These are phyloP conservation scores for Prunus kanzakura DNA, from an alignment of 306 rosid genomes.

Conservation along the genomic window DNA sequence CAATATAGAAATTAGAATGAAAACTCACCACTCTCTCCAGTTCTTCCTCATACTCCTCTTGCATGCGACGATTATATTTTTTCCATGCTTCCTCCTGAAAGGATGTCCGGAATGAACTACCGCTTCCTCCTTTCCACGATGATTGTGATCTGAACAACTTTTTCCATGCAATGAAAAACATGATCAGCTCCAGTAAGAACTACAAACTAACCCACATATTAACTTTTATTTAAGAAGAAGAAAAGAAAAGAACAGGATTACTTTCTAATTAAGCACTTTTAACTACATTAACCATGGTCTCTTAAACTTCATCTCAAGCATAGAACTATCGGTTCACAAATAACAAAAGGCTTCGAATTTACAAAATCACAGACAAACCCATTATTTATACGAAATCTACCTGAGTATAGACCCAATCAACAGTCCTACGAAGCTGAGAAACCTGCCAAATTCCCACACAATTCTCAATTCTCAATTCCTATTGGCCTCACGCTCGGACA, in stretches of 20 bases:
- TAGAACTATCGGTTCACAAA: background rate
- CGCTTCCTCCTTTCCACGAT: conserved; percentile 51
- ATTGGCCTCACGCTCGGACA: background rate
- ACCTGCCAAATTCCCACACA: conserved; percentile 55
- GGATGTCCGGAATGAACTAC: conserved; percentile 55
- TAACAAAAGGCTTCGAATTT: background rate
- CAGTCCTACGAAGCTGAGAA: conserved; percentile 75
- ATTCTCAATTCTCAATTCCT: conserved; percentile 1
- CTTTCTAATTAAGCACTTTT: background rate
- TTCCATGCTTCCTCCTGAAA: conserved; percentile 94
- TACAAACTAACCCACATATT: background rate
- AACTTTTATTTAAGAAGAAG: background rate
- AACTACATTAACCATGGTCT: background rate
- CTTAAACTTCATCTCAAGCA: background rate
- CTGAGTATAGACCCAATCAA: conserved; percentile 75
- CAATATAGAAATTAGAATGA: background rate
- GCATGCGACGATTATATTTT: conserved; percentile 74
- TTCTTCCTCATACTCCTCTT: conserved; percentile 97
- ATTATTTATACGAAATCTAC: conserved; percentile 30
- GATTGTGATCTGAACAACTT: conserved; percentile 64
- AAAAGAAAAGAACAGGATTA: background rate
- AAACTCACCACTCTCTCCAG: conserved; percentile 89
- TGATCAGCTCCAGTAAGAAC: conserved; percentile 28
- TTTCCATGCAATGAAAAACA: conserved; percentile 30
- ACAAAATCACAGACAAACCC: background rate